Base-by-base conservation (phyloP, 805 yeast genomes). In the Spathaspora arborariae region DNA sequence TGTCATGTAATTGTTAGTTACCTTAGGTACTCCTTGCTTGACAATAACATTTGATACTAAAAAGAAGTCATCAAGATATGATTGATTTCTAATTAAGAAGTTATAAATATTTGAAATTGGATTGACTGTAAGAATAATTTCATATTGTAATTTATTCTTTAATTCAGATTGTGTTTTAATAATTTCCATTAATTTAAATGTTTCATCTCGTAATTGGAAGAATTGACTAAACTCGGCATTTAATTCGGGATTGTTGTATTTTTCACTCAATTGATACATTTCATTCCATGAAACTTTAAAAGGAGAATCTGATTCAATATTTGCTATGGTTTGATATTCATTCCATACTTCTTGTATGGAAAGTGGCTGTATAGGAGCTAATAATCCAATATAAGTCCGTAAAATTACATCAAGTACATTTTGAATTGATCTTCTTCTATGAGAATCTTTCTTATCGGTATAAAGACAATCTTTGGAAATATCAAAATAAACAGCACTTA, bases 311-410 rank as follows among this genome's bases (percentile, higher is more conserved):
- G 46, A 36, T 0, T 58, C 55, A 2, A 44, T 38, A 1, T 64
- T 65, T 34, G 35, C 44, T 16, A 44, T 52, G 3, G 44, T 50
- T 9, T 79, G 82, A 3, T 78, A 56, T 48, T 74, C 72, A 34
- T 80, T 79, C 96, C 97, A 91, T 0, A 81, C 89, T 58, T 94
- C 97, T 64, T 94, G 98, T 0, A 92, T 76, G 47, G 91, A 68
- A 2, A 88, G 61, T 1, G 99, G 99, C 34, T 85, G 66, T 1
- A 94, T 80, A 1, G 99, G 98, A 0, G 90, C 75, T 46, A 92
- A 60, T 1, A 88, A 62, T 0, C 87, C 76, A n/a, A 81, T 62
- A 57, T 89, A 86, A 0, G 81, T 74, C 38, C 70, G 72, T 15
- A 89, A 67, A 11, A 88, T 70, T 51, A 81, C 76, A 24, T 63